Conservation (phyloP, 2,329 filamentous ascomycete species). For the Fusarium veterinarium region DNA sequence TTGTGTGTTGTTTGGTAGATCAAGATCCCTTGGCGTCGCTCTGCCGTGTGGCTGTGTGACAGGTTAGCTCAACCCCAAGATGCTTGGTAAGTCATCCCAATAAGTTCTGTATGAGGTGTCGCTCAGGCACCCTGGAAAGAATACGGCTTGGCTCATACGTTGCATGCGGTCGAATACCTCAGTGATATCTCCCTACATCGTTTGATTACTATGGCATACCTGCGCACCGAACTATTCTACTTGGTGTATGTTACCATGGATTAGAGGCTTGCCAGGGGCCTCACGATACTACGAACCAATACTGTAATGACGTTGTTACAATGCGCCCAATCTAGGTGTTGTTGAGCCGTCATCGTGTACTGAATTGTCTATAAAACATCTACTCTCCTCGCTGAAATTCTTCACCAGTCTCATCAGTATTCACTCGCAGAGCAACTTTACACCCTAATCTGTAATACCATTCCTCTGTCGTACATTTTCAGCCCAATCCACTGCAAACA, state of each 20-base stretch:
- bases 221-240: conserved; percentile 1
- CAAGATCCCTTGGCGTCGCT: conserved; percentile 17
- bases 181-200: neutral
- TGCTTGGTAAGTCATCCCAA: conserved; percentile 25
- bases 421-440: neutral
- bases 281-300: neutral
- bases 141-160: conserved; percentile 7
- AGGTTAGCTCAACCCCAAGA: conserved; percentile 16
- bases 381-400: neutral
- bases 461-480: neutral
- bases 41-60: conserved; percentile 29
- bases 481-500: conserved; percentile 18
- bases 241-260: conserved; percentile 12
- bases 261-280: conserved; percentile 1
- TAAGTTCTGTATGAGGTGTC: neutral
- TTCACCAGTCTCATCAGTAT: neutral
- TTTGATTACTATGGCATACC: conserved; percentile 8
- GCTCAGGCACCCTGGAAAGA: neutral
- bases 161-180: neutral
- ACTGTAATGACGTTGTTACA: conserved; percentile 25
- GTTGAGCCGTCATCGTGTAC: neutral
- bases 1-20: neutral
- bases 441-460: neutral
- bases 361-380: conserved; percentile 25
- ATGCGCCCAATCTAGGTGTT: neutral